phyloP scores from a whole-genome alignment of 352 stramenopile species.

The Globisporangium nodosum region DNA sequence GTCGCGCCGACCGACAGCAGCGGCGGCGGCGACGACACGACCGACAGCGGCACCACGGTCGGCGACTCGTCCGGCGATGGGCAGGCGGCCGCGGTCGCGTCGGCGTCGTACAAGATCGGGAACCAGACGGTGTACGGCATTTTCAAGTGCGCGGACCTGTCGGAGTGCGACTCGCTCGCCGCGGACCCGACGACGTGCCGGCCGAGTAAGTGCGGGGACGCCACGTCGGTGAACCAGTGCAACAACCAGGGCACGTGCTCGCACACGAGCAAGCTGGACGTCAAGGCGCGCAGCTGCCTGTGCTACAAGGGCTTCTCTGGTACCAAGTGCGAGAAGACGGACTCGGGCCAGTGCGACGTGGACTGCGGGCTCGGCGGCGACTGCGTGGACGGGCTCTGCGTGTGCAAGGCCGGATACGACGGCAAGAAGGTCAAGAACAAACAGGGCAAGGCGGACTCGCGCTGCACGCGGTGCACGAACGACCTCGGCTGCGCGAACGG shows the following conservation, averaged over 20 bases:
- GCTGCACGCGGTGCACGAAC: conserved; percentile 28
- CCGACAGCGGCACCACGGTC: conserved; percentile 10
- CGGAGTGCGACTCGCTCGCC: conserved; percentile 35
- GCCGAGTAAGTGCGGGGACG: conserved; percentile 25
- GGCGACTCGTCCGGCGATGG: conserved; percentile 20
- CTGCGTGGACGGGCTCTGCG: conserved; percentile 35
- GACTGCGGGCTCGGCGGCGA: conserved; percentile 43
- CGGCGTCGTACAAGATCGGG: conserved; percentile 45
- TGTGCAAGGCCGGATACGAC: conserved; percentile 39
- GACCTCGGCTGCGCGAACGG: conserved; percentile 28
- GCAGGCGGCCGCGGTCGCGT: conserved; percentile 7
- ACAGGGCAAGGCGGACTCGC: conserved; percentile 34
- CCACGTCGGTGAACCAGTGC: conserved; percentile 25
- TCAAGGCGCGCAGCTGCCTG: conserved; percentile 45
- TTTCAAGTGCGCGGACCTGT: conserved; percentile 41
- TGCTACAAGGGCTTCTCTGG: conserved; percentile 41
- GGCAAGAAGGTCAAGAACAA: conserved; percentile 41
- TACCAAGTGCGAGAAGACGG: conserved; percentile 39
- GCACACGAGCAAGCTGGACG: conserved; percentile 53
- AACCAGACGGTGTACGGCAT: conserved; percentile 52
- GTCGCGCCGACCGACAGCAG: neutral
- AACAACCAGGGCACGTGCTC: conserved; percentile 71
- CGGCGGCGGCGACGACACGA: conserved; percentile 1
- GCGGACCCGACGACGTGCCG: conserved; percentile 27
- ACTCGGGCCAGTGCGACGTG: conserved; percentile 40